Evolutionary conservation across 2,329 filamentous ascomycete genomes (phyloP).

Genomic region (Monosporascus sp.): DNA sequence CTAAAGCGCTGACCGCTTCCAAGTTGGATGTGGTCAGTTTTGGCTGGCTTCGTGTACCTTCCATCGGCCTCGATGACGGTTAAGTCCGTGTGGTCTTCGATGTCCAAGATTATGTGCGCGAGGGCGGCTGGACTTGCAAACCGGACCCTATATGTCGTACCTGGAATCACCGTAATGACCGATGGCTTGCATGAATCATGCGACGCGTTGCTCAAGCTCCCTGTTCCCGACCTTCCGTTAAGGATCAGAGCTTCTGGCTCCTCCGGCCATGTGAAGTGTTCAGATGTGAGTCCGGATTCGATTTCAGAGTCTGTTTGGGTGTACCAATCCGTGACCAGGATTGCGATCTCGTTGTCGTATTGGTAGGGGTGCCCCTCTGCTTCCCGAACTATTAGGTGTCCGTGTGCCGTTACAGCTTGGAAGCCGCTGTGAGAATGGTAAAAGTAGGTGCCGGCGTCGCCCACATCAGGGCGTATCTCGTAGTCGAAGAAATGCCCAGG

Average conservation of each 20-base stretch:
- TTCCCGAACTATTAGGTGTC: slow-evolving; percentile 54
- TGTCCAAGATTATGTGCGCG: slow-evolving; percentile 46
- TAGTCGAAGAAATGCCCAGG: slow-evolving; percentile 61
- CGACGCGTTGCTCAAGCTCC: slow-evolving; percentile 27
- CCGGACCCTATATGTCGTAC: slow-evolving; percentile 55
- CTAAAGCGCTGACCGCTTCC: slow-evolving; percentile 57
- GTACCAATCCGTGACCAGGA: slow-evolving; percentile 54
- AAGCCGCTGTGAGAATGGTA: slow-evolving; percentile 64
- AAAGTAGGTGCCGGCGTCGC: slow-evolving; percentile 59
- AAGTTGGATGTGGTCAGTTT: slow-evolving; percentile 47
- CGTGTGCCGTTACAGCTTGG: slow-evolving; percentile 53
- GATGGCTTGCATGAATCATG: slow-evolving; percentile 36
- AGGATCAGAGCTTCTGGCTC: slow-evolving; percentile 52
- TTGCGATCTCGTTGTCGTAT: slow-evolving; percentile 56
- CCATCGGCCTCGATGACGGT: slow-evolving; percentile 57
- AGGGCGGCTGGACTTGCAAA: slow-evolving; percentile 53
- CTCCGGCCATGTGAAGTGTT: slow-evolving; percentile 52
- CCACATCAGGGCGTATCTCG: slow-evolving; percentile 47
- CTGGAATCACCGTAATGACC: slow-evolving; percentile 53
- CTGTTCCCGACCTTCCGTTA: slow-evolving; percentile 47
- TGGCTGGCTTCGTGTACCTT: slow-evolving; percentile 43
- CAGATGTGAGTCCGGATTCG: slow-evolving; percentile 39
- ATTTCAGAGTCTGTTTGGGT: slow-evolving; percentile 46
- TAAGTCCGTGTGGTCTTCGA: slow-evolving; percentile 51
- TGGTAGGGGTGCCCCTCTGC: slow-evolving; percentile 41